Evolutionary conservation across 768 basidiomycete genomes (phyloP), one percentile per base, ranked within the genome.

Genomic region (Russula brevipes): DNA sequence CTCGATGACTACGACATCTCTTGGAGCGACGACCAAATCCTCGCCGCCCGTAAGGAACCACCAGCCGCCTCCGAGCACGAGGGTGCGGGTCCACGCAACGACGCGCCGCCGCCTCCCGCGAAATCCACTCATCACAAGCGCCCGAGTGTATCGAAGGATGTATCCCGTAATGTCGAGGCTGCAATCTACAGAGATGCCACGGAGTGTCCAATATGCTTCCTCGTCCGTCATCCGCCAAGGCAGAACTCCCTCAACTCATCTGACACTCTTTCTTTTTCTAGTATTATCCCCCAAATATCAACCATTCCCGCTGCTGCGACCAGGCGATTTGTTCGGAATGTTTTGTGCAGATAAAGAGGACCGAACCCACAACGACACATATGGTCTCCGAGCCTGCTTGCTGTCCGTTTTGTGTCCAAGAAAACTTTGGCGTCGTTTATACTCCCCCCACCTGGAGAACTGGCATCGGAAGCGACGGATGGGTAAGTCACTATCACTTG

Each of bases 251-350:
- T 46, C n/a, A 59, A 66, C 63, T 61, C 58, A 35, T 70, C 33
- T 55, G 38, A 36, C 57, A 12, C 38, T 16, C 33, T 30, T 42
- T 30, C 45, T 50, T 46, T 52, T 61, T 54, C 44, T 57, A 99
- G 96, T 98, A 96, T 75, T 99, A 98, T 72, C 97, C 97, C 30
- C 82, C 89, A 51, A 96, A 98, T 75, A 97, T 98, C 76, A 98
- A 98, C 72, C 88, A 87, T 70, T 98, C 97, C 44, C 84, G 97
- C 72, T 99, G 97, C 73, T 99, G 97, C 73, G 95, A 96, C 79
- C 97, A 99, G 69, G 88, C 91, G 24, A 96, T 99, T 65, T 99
- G 97, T 73, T 98, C 97, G 42, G 97, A 99, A 76, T 99, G 97
- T 73, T 98, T 99, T 71, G 94, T 98, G 24, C 96, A 98, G 77